Conservation (phyloP, 257 asterid species). For the Fraxinus americana region DNA sequence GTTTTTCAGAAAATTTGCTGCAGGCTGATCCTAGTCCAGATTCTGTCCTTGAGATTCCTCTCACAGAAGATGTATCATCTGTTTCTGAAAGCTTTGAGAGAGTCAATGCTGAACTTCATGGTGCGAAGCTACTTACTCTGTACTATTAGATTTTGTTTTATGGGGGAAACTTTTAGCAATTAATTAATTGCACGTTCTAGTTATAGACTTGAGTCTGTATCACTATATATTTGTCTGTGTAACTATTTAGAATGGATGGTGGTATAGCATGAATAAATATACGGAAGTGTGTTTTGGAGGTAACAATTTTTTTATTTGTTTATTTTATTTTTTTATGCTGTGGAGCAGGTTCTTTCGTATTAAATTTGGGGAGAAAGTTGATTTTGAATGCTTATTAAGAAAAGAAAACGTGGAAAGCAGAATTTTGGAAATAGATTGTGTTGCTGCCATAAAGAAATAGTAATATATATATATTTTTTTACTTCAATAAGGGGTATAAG, state of each 20-base stretch:
- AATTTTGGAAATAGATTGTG: neutral
- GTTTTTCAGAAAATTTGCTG: slow-evolving; percentile 53
- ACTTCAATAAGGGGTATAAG: neutral
- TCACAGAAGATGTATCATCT: slow-evolving; percentile 55
- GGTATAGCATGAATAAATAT: neutral
- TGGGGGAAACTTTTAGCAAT: neutral
- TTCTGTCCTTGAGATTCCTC: slow-evolving; percentile 75
- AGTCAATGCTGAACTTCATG: slow-evolving; percentile 77
- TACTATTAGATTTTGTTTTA: neutral
- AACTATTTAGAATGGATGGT: neutral
- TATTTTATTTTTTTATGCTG: neutral
- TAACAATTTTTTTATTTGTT: neutral
- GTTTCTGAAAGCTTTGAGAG: slow-evolving; percentile 72
- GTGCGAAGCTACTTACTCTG: slow-evolving; percentile 41
- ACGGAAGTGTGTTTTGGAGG: neutral
- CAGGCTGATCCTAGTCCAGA: slow-evolving; percentile 83
- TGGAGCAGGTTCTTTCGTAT: neutral
- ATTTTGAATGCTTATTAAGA: neutral
- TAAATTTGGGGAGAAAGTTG: neutral
- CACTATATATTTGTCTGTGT: neutral
- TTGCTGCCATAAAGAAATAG: neutral
- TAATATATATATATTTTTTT: neutral
- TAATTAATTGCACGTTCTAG: neutral
- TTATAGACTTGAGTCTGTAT: neutral
- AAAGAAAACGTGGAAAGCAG: neutral